phyloP scores from a whole-genome alignment of 2,329 filamentous ascomycete genomes.

The Scytalidium sp. region DNA sequence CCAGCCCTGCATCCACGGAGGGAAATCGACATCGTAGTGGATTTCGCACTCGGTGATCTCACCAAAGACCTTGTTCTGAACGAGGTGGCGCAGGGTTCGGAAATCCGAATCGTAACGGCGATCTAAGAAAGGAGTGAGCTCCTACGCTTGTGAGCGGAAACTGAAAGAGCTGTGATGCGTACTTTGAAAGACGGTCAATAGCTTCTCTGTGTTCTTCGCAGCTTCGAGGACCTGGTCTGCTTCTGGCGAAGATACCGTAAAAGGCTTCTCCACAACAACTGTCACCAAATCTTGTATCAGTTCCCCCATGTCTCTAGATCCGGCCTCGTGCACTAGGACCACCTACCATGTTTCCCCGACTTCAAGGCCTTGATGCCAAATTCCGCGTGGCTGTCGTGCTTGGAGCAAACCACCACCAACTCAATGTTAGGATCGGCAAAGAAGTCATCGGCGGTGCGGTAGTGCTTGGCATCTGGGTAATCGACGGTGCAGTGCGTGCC shows the following conservation, averaged over 20 bases:
- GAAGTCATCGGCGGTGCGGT: conserved; percentile 29
- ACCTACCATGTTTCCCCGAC: conserved; percentile 34
- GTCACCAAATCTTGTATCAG: no score
- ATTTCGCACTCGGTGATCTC: conserved; percentile 30
- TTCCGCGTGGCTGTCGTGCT: conserved; percentile 27
- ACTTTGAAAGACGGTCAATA: conserved; percentile 36
- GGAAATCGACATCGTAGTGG: conserved; percentile 36
- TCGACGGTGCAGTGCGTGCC: conserved; percentile 47
- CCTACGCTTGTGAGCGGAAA: not conserved
- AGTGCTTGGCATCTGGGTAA: conserved; percentile 36
- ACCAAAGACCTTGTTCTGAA: conserved; percentile 21
- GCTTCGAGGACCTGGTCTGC: conserved; percentile 30
- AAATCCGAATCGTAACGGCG: conserved; percentile 36
- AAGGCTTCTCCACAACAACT: conserved; percentile 38
- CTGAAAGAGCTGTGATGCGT: conserved; percentile 1
- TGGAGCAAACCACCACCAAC: conserved; percentile 32
- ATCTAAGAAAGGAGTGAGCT: conserved; percentile 14
- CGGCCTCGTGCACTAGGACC: not conserved
- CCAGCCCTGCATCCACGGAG: conserved; percentile 34
- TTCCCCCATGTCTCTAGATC: no score
- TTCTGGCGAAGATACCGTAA: conserved; percentile 29
- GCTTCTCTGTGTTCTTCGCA: conserved; percentile 24
- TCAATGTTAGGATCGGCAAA: conserved; percentile 31
- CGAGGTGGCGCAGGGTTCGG: conserved; percentile 27
- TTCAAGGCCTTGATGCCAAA: conserved; percentile 30